Conservation (phyloP, 208 protist species). For the Trypanosoma brucei region DNA sequence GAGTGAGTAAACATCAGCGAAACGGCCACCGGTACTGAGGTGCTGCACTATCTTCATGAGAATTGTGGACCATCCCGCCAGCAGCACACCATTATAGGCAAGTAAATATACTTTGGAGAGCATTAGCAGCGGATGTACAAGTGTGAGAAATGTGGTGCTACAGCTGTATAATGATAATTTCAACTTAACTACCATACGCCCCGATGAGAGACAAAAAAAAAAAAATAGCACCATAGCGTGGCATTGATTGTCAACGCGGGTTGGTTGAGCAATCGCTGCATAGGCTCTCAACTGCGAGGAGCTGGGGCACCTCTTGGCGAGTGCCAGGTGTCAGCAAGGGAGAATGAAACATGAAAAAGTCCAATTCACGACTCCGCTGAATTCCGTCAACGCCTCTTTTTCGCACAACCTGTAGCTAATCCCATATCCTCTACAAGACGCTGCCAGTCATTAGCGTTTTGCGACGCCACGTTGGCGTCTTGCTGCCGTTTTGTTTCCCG, state of each 20-base stretch:
- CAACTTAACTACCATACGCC: no score
- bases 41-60: slow-evolving; percentile 49
- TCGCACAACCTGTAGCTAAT: slow-evolving; percentile 8
- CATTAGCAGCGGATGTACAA: slow-evolving; percentile 4
- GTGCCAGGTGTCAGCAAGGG: neutral
- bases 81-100: slow-evolving; percentile 76
- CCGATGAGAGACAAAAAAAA: neutral
- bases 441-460: slow-evolving; percentile 75
- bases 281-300: neutral
- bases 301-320: neutral
- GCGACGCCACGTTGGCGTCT: slow-evolving; percentile 37
- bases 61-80: slow-evolving; percentile 58
- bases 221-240: neutral
- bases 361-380: neutral
- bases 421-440: slow-evolving; percentile 56
- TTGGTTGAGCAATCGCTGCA: neutral
- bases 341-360: neutral
- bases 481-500: slow-evolving; percentile 33
- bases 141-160: neutral
- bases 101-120: slow-evolving; percentile 64
- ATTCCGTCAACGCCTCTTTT: slow-evolving; percentile 6
- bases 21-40: slow-evolving; percentile 25
- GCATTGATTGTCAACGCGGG: neutral
- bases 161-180: no score
- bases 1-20: slow-evolving; percentile 50